Conservation (phyloP, 257 asterid genomes). For the Coffea eugenioides region DNA sequence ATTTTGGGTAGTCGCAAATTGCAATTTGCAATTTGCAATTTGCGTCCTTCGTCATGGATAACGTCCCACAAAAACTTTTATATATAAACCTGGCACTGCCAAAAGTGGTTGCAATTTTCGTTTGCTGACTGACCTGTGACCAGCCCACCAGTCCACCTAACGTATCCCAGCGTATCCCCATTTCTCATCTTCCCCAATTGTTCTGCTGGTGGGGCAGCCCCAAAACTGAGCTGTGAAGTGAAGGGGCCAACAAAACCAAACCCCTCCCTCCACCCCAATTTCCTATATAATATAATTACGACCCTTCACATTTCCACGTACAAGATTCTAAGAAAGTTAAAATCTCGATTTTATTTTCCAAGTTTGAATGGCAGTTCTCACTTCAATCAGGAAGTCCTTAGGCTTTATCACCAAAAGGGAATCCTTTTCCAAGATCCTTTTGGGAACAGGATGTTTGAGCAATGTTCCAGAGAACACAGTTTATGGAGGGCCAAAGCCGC, state of each 20-base stretch:
- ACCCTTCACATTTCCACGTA: neutral
- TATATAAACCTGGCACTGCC: neutral
- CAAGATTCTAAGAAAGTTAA: neutral
- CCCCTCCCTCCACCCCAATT: neutral
- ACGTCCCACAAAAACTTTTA: neutral
- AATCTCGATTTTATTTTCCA: neutral
- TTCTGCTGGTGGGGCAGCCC: neutral
- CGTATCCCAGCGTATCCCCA: neutral
- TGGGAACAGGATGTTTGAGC: conserved; percentile 45
- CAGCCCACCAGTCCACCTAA: neutral
- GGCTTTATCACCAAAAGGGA: neutral
- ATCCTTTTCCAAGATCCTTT: conserved; percentile 10
- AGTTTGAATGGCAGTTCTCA: conserved; percentile 11
- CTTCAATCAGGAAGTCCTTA: conserved; percentile 10
- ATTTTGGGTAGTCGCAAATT: no score
- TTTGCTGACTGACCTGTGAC: neutral
- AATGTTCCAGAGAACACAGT: conserved; percentile 73
- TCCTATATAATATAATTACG: neutral
- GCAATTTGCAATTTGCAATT: no score
- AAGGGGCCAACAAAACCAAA: neutral
- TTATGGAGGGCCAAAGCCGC: conserved; percentile 91
- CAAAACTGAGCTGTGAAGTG: neutral
- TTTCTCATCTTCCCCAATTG: neutral
- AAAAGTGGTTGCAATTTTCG: neutral
- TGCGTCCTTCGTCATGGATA: neutral